phyloP scores from a whole-genome alignment of 1,284 basidiomycete species.

The Ustilago crameri region DNA sequence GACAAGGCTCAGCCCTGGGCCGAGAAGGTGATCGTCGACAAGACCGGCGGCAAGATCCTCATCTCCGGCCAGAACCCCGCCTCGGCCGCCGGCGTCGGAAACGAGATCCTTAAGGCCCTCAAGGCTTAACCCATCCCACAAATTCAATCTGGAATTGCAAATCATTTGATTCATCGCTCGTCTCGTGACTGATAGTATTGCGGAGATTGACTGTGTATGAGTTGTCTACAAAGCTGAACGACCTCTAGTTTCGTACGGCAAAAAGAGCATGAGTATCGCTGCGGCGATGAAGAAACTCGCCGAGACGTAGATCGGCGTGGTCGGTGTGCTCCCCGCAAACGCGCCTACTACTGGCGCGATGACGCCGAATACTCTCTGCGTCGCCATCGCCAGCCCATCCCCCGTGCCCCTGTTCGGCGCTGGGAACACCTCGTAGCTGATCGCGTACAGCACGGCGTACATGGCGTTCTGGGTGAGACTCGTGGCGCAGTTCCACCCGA shows the following conservation, averaged over 20 bases:
- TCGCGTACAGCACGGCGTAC: conserved; percentile 78
- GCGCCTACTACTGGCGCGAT: conserved; percentile 77
- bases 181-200: too few relatives aligned
- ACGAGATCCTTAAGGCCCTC: conserved; percentile 48
- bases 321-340: conserved; percentile 70
- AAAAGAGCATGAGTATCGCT: conserved; percentile 74
- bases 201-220: too few relatives aligned
- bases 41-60: conserved; percentile 30
- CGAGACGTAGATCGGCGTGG: conserved; percentile 77
- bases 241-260: conserved; percentile 76
- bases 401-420: conserved; percentile 79
- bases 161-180: too few relatives aligned
- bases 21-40: conserved; percentile 71
- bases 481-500: conserved; percentile 78
- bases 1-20: conserved; percentile 73
- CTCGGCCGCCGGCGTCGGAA: conserved; percentile 37
- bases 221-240: conserved; percentile 21
- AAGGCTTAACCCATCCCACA: conserved; percentile 17
- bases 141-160: not conserved
- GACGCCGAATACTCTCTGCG: conserved; percentile 76
- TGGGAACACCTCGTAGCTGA: conserved; percentile 76
- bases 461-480: conserved; percentile 75
- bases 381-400: conserved; percentile 75
- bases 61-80: conserved; percentile 71
- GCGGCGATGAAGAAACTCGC: conserved; percentile 76